Evolutionary conservation across 139 green algal genomes (phyloP).

Genomic region (Choricystis sp.): DNA sequence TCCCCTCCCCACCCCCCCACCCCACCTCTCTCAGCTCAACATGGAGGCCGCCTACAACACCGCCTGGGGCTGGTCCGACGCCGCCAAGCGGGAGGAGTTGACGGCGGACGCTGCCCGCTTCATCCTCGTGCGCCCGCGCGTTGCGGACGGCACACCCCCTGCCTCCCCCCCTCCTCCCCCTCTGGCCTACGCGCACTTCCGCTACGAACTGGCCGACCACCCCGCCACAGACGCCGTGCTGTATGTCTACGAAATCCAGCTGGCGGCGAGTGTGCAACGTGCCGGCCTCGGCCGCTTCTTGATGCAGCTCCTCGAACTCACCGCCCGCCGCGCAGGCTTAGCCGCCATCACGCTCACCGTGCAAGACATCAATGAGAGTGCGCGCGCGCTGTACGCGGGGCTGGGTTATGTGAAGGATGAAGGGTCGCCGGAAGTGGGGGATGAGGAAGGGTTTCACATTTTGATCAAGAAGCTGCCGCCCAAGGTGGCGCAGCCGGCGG

Average conservation of each 20-base stretch:
- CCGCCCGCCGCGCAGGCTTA: neutral
- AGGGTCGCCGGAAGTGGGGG: neutral
- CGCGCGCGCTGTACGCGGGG: neutral
- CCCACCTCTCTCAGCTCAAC: neutral
- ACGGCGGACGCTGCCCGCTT: neutral
- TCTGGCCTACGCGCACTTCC: neutral
- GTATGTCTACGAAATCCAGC: constrained; percentile 2
- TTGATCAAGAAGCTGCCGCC: too few species aligned
- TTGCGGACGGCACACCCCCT: neutral
- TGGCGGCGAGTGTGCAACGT: neutral
- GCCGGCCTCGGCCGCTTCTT: constrained; percentile 1
- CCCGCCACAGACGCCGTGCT: neutral
- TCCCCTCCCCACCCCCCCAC: neutral
- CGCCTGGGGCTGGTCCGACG: neutral
- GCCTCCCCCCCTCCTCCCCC: too few species aligned
- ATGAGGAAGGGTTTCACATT: too few species aligned
- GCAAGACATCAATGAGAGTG: neutral
- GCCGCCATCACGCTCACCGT: neutral
- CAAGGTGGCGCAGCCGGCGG: too few species aligned
- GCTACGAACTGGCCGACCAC: neutral
- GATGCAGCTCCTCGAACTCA: constrained; percentile 3
- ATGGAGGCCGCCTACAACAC: neutral
- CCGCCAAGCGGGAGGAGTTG: neutral
- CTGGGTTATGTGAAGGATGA: neutral
- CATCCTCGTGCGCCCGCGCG: neutral